Percentiles rank a stretch among this genome's conserved stretches.
These are phyloP conservation scores for Ormosia semicastrata DNA, from an alignment of 306 rosid species.

Conservation along the genomic window DNA sequence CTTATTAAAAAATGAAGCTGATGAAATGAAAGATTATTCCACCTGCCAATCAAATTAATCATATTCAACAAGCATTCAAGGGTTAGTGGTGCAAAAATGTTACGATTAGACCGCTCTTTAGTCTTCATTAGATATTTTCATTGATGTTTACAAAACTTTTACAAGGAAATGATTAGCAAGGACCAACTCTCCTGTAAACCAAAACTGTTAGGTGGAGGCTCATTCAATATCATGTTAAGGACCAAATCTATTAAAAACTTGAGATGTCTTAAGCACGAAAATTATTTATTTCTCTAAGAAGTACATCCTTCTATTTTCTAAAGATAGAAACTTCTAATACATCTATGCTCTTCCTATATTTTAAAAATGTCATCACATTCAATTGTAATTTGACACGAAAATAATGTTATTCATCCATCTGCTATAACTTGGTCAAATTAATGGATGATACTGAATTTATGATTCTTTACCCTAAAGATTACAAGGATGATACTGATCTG, in stretches of 20 bases:
- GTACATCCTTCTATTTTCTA: not conserved
- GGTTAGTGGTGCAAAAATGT: not conserved
- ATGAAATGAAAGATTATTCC: slow-evolving; percentile 13
- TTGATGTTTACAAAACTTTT: not conserved
- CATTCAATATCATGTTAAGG: slow-evolving; percentile 2
- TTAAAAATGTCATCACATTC: not conserved
- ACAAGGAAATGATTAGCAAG: not conserved
- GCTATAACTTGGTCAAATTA: slow-evolving; percentile 9
- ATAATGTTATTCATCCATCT: slow-evolving; percentile 1
- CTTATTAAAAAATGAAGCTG: not conserved
- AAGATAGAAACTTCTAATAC: not conserved
- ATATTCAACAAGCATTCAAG: not conserved
- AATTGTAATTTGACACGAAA: not conserved
- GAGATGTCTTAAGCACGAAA: not conserved
- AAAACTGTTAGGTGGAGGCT: not conserved
- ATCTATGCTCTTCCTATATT: not conserved
- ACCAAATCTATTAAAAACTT: not conserved
- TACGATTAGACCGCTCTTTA: not conserved
- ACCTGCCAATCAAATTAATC: slow-evolving; percentile 5
- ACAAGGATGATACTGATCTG: not conserved
- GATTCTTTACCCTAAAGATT: not conserved
- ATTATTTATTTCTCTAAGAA: not conserved
- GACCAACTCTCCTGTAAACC: not conserved
- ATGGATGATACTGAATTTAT: not conserved
- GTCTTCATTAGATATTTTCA: not conserved